Base-by-base conservation (phyloP, 345 rosid genomes). In the Pugionium dolabratum region DNA sequence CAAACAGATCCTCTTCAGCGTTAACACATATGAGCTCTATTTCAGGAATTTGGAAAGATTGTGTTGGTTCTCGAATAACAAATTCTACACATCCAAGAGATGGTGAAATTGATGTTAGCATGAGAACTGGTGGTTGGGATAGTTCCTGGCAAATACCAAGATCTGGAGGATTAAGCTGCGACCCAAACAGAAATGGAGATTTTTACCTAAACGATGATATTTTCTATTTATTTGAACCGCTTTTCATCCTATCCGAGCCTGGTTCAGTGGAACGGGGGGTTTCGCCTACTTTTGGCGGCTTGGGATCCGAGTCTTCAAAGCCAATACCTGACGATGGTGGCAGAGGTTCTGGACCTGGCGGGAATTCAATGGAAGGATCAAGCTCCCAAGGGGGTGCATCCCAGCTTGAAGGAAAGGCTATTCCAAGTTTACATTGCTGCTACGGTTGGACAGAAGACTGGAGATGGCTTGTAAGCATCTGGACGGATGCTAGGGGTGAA, bases 401-500 rank as follows among this genome's bases (percentile, higher is more conserved):
- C 53, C 96, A 83, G 74, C 62, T 81, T 26, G 93, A 86, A 74
- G 95, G 85, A 68, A 94, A 87, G 75, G 50, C 79, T 55, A 80
- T 69, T 70, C 91, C 97, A 41, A 87, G 95, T 70, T 79, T 95
- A 59, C 99, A 95, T 74, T 95, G 99, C 73, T 95, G 97, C 80
- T 95, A 95, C 69, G 97, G 97, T 25, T 95, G 99, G 99, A 89
- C 99, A 47, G 99, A 95, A 75, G 99, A 95, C 79, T 95, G 99
- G 99, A 89, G 96, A 55, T 95, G 99, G 97, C 88, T 95, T 59
- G 97, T 87, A 66, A 90, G 97, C 83, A 79, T 91, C 73, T 95
- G 99, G 99, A 91, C 99, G n/a, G 99, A 95, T 81, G 88, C 93
- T 35, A 80, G 97, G 83, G 99, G 97, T 74, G 99, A 95, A 86